These are phyloP conservation scores for Ganoderma multipileum DNA, from an alignment of 1,284 basidiomycete species.

Conservation along the genomic window DNA sequence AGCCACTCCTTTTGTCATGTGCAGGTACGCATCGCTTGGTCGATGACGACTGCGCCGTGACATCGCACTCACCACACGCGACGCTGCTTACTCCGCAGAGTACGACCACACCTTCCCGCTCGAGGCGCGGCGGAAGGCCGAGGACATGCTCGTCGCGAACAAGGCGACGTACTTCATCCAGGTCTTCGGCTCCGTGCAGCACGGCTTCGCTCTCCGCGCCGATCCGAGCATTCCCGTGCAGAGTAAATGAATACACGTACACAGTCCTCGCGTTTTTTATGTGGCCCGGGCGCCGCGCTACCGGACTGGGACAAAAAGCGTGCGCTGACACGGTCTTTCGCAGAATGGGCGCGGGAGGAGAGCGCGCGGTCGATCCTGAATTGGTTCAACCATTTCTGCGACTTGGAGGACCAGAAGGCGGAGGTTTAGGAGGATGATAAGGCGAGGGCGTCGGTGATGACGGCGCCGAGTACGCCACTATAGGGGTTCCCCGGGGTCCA, in stretches of 20 bases:
- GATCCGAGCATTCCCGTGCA: constrained; percentile 47
- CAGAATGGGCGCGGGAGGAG: constrained; percentile 67
- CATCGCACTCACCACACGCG: not conserved
- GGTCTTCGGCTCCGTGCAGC: constrained; percentile 55
- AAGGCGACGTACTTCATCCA: constrained; percentile 56
- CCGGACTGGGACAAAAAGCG: not conserved
- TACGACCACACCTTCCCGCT: constrained; percentile 51
- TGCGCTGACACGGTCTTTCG: not conserved
- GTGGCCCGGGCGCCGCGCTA: not conserved
- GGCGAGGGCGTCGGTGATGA: not conserved
- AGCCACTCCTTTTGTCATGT: constrained; percentile 28
- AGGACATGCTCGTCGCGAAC: constrained; percentile 51
- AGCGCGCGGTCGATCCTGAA: constrained; percentile 50
- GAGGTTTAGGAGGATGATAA: not conserved
- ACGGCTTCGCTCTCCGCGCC: constrained; percentile 53
- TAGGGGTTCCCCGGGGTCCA: not conserved
- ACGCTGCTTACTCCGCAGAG: constrained; percentile 40
- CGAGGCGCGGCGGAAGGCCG: constrained; percentile 50
- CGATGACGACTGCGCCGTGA: not conserved
- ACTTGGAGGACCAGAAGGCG: not conserved
- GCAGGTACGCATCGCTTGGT: constrained; percentile 12
- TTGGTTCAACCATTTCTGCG: constrained; percentile 28
- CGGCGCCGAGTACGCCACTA: not conserved
- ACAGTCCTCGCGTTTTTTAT: not conserved
- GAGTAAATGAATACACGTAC: constrained; percentile 41